Percentiles rank a stretch among this genome's conserved stretches.
These are phyloP conservation scores for Pythium folliculosum DNA, from an alignment of 352 stramenopile genomes.

Conservation along the genomic window DNA sequence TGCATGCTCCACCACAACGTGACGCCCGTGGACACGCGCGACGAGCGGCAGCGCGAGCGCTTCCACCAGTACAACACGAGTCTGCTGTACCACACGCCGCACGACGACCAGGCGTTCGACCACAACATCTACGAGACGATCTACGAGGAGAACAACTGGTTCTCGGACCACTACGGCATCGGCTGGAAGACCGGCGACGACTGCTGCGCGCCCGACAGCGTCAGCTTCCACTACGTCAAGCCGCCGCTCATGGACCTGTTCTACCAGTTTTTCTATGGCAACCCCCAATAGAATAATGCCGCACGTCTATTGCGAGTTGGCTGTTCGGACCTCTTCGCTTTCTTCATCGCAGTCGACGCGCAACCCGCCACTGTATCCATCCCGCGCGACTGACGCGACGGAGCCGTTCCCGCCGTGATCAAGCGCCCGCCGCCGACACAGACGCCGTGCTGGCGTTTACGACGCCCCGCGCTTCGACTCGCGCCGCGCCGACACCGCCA, in stretches of 20 bases:
- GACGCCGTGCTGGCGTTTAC: too few relatives aligned
- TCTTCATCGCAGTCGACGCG: too few relatives aligned
- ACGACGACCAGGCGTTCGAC: conserved; percentile 76
- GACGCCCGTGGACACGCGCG: conserved; percentile 70
- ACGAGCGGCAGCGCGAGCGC: conserved; percentile 64
- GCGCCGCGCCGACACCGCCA: too few relatives aligned
- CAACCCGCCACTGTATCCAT: too few relatives aligned
- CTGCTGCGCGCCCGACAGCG: conserved; percentile 75
- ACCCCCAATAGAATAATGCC: conserved; percentile 22
- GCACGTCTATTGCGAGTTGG: not conserved
- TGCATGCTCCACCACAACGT: conserved; percentile 80
- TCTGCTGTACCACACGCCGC: conserved; percentile 61
- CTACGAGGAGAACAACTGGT: conserved; percentile 89
- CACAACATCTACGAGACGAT: conserved; percentile 73
- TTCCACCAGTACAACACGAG: conserved; percentile 87
- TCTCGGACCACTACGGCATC: conserved; percentile 81
- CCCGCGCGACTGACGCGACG: too few relatives aligned
- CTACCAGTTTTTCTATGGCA: conserved; percentile 80
- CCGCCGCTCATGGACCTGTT: conserved; percentile 83
- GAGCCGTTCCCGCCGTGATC: too few relatives aligned
- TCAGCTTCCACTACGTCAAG: conserved; percentile 89
- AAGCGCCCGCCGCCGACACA: too few relatives aligned
- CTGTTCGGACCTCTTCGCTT: too few relatives aligned
- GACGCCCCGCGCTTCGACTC: too few relatives aligned
- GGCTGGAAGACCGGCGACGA: conserved; percentile 78